Percentiles rank a stretch among this genome's conserved stretches.
Evolutionary conservation across 129 eudicot genomes (phyloP).

Genomic region (Artemisia tridentata): DNA sequence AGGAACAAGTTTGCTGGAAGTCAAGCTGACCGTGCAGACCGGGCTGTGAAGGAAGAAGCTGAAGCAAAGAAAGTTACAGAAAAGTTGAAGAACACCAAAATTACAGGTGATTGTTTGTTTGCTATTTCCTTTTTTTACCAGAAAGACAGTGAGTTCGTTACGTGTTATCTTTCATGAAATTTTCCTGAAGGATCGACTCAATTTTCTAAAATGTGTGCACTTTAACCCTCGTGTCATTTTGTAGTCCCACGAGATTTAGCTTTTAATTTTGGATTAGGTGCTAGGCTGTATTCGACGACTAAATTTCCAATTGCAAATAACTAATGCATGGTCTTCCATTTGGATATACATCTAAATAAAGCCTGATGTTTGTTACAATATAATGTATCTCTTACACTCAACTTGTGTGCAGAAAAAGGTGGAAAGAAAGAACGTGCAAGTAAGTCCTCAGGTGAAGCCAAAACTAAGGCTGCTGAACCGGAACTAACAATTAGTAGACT

Average conservation of each 20-base stretch:
- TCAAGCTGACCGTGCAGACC: slow-evolving; percentile 97
- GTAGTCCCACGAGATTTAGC: background rate
- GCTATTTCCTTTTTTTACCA: background rate
- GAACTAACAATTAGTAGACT: slow-evolving; percentile 79
- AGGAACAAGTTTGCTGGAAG: slow-evolving; percentile 95
- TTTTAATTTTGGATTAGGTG: background rate
- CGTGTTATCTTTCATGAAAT: background rate
- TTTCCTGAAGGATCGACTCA: background rate
- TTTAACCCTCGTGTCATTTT: background rate
- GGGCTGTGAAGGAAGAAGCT: slow-evolving; percentile 84
- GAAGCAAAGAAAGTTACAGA: slow-evolving; percentile 72
- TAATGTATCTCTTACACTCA: background rate
- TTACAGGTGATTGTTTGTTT: slow-evolving; percentile 51
- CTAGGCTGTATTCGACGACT: background rate
- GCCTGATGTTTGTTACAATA: background rate
- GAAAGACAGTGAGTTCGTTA: no score
- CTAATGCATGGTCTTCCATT: no score
- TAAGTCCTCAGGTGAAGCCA: slow-evolving; percentile 52
- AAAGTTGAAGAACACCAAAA: slow-evolving; percentile 57
- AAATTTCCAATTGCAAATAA: no score
- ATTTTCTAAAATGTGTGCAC: background rate
- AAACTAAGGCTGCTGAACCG: slow-evolving; percentile 56
- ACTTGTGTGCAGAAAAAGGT: slow-evolving; percentile 40
- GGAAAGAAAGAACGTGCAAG: slow-evolving; percentile 43
- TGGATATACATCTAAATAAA: no score